Evolutionary conservation across 805 yeast genomes (phyloP), one percentile per base, ranked within the genome.

Genomic region (Candida anglica): DNA sequence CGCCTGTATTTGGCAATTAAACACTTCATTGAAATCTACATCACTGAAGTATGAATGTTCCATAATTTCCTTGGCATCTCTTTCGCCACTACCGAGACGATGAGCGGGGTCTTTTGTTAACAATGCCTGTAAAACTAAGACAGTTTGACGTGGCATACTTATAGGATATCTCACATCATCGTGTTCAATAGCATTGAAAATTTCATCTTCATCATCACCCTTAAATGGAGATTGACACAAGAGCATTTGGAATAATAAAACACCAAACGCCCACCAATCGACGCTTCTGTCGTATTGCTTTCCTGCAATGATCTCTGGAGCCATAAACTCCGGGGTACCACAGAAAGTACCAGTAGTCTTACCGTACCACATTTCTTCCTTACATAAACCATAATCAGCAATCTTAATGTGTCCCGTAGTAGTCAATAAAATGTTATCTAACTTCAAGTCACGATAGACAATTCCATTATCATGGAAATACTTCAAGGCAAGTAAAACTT

Each of bases 181-280:
- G 24, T 93, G 83, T 42, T 89, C 76, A 51, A 93, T 93, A 10
- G 98, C 96, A 60, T 89, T 93, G 63, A 91, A 93, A 22, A 93
- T 88, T 62, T 93, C 98, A 53, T 93, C 98, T 52, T 86, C 95
- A 53, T 86, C 95, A 46, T 89, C 96, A 45, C 99, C 98, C 46
- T 91, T 82, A 65, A 93, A 93, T 23, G 99, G 99, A 6, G 96
- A 86, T 60, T 91, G 95, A 33, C 96, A 93, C 38, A 93, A 71
- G 37, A 93, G 69, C 99, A 93, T 93, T 62, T 93, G 98, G 60
- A 91, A 93, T 44, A 93, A 69, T 43, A 93, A 71, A 19, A 93
- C 98, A 38, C 99, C 99, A 69, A 89, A 87, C 1, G 98, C 98
- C 98, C 98, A 93, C 98, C 98, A 93, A 63, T 93, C 99, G 35